Base-by-base conservation (phyloP, 1,284 basidiomycete species). In the Ustilago vetiveriae region DNA sequence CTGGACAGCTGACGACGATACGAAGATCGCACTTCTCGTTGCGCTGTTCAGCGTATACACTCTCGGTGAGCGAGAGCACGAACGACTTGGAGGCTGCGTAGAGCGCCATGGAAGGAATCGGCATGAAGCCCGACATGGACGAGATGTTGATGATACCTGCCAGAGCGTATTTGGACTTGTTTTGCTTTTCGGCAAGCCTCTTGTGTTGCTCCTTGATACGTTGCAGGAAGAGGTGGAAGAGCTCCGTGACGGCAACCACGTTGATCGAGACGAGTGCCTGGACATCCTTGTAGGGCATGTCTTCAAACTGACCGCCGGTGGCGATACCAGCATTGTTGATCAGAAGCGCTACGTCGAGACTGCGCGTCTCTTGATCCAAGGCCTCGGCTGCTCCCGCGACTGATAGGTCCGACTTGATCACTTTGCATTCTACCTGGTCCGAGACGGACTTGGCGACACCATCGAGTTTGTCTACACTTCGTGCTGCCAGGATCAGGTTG, bases 271-370 rank as follows among this genome's bases (percentile, higher is more conserved):
- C 30, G 19, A 59, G 43, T 1, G 37, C 17, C 19, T 67, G 47
- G 27, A 67, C 59, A 16, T 50, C 50, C 27, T 36, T 4, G 23
- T 52, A 56, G 4, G 16, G 32, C 45, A 62, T 53, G 38, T 55
- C 45, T 22, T 67, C 59, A n/a, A 45, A 51, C 1, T 38, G 47
- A 14, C 64, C 59, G 32, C 56, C 55, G 26, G 42, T 33, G 13
- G 64, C 64, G 11, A 67, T 36, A n/a, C 64, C 64, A 21, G 59
- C 64, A 33, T 67, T 67, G 53, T 64, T 67, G 42, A 60, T 54
- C 24, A 67, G 19, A 7, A 67, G n/a, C 11, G 64, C 45, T 4
- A 67, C 50, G 13, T 47, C 46, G 4, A 65, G 40, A 17, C 42
- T 38, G 36, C 47, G 40, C 4, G 64, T 62, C 6, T 45, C 27